Conservation (phyloP, 2,329 filamentous ascomycete species). For the Reticulascus tulasneorum region DNA sequence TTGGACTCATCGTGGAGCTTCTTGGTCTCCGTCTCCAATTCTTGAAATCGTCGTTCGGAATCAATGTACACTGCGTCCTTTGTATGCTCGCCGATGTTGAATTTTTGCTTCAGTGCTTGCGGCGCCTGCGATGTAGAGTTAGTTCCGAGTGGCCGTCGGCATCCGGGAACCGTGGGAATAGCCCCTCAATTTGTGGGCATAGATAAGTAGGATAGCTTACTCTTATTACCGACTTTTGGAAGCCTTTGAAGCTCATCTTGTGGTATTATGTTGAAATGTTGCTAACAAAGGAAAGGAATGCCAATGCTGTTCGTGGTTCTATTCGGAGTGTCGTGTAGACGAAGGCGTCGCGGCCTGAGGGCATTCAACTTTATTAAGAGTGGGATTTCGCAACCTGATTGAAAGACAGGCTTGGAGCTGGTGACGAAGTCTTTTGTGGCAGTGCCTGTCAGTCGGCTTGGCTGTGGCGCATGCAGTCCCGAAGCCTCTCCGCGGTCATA, state of each 20-base stretch:
- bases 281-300: constrained; percentile 2
- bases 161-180: constrained; percentile 3
- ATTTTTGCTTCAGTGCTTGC: constrained; percentile 84
- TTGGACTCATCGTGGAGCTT: constrained; percentile 94
- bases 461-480: constrained; percentile 15
- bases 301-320: constrained; percentile 5
- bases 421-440: constrained; percentile 29
- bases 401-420: too few relatives aligned
- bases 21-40: constrained; percentile 94
- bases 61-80: constrained; percentile 95
- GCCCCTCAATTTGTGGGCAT: constrained; percentile 19
- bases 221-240: constrained; percentile 83
- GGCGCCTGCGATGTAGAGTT: constrained; percentile 57
- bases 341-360: constrained; percentile 11
- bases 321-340: constrained; percentile 5
- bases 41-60: constrained; percentile 87
- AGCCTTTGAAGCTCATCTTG: constrained; percentile 93
- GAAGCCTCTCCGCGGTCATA: constrained; percentile 13
- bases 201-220: constrained; percentile 50
- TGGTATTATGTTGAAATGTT: constrained; percentile 9
- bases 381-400: constrained; percentile 15
- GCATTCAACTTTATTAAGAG: constrained; percentile 15
- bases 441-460: constrained; percentile 16
- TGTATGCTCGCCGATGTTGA: constrained; percentile 93
- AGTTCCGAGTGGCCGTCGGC: constrained; percentile 5